phyloP scores from a whole-genome alignment of 2,329 filamentous ascomycete genomes.

The Ophiostoma sp. region DNA sequence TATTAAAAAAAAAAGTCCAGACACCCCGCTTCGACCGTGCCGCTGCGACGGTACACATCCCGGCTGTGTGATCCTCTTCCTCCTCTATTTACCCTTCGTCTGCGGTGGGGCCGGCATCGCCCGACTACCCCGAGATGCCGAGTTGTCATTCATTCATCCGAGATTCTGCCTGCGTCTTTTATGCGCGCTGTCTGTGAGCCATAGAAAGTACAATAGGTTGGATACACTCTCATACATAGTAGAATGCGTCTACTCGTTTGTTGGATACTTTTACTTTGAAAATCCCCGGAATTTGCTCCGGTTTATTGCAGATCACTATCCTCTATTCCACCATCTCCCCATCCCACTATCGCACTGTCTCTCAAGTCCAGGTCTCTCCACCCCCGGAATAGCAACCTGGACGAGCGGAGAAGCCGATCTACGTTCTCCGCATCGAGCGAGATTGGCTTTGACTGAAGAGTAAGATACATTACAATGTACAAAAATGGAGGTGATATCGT shows the following conservation, averaged over 20 bases:
- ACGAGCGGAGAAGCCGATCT: constrained; percentile 3
- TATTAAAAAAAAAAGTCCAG: neutral
- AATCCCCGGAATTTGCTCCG: neutral
- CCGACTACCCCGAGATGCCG: constrained; percentile 7
- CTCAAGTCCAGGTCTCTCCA: neutral
- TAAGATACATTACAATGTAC: neutral
- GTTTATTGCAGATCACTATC: constrained; percentile 6
- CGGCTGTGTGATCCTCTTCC: neutral
- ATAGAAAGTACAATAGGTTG: neutral
- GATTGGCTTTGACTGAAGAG: neutral
- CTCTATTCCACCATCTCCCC: neutral
- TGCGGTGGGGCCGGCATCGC: constrained; percentile 3
- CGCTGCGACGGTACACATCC: neutral
- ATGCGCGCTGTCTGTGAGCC: no score
- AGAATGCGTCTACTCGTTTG: neutral
- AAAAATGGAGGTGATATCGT: neutral
- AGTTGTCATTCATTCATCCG: neutral
- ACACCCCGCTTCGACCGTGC: neutral
- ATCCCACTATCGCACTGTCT: neutral
- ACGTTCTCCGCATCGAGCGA: constrained; percentile 7
- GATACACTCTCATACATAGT: neutral
- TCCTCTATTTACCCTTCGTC: neutral
- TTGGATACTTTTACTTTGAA: neutral
- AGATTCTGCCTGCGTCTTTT: neutral
- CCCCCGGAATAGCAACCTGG: neutral